Evolutionary conservation across 345 rosid species (phyloP), one percentile per base, ranked within the genome.

Genomic region (Psidium guajava): DNA sequence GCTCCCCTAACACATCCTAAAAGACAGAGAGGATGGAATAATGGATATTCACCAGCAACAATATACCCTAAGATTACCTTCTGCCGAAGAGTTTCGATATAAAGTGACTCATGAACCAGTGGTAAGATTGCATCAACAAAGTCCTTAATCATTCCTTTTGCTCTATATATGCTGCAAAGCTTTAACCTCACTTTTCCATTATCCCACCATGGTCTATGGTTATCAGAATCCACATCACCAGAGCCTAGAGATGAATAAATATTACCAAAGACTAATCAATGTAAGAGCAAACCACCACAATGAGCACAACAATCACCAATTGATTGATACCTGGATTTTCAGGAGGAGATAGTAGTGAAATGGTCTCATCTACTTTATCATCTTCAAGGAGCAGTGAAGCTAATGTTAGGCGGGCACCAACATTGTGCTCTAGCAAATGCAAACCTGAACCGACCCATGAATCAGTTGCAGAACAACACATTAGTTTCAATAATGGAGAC

Each of bases 291-390:
- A 59, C 28, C 82, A 52, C 54, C 83, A 82, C 54, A 52, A 9
- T 20, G 55, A 50, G 58, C 57, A 84, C 44, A 64, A 52, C 50
- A 27, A 69, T 50, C 54, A 51, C 22, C 42, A 27, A 49, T 54
- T 88, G 77, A 69, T 69, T 32, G 77, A 69, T 69, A 92, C 98
- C 95, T 85, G 83, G 86, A 88, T 90, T 86, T 89, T 90, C 87
- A 18, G 98, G 98, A 90, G 98, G 94, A 85, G 93, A 92, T 25
- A 97, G 90, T 90, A 97, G 88, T 82, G 91, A 81, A 86, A 95
- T 91, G 58, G 98, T 98, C 86, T 97, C 98, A 83, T 96, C 95
- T 87, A 92, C 98, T 92, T 88, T 96, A 85, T 88, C 91, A 86
- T 95, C 94, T 90, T 97, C 98, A 55, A 93, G 89, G 82, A 97